These are phyloP conservation scores for Xylaria curta DNA, from an alignment of 495 filamentous ascomycete species.

Conservation along the genomic window DNA sequence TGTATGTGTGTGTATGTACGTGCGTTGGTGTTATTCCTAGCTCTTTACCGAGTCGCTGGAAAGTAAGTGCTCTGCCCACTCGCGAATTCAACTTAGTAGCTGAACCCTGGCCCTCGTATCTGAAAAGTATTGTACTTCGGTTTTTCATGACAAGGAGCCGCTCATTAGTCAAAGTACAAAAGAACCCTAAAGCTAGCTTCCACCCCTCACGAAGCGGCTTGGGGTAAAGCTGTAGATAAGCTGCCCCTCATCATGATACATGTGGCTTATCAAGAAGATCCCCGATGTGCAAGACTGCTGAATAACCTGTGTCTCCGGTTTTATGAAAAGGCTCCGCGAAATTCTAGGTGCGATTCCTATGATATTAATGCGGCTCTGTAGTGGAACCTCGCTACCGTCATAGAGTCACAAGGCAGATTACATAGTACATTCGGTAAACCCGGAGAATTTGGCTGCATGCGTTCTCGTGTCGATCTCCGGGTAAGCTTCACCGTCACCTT, in stretches of 20 bases:
- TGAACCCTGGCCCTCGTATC: background rate
- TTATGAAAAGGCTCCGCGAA: background rate
- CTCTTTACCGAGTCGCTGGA: background rate
- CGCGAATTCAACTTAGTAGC: background rate
- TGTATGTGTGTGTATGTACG: background rate
- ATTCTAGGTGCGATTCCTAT: background rate
- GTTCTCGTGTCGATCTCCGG: background rate
- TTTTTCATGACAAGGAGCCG: background rate
- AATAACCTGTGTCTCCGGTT: background rate
- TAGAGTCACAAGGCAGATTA: background rate
- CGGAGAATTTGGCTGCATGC: background rate
- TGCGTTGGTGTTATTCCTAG: background rate
- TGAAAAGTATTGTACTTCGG: background rate
- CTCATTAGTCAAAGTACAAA: background rate
- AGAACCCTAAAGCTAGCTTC: background rate
- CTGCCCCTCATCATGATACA: background rate
- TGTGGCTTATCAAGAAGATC: background rate
- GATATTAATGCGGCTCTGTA: constrained; percentile 7
- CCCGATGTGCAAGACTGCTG: too few species aligned
- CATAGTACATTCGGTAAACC: background rate
- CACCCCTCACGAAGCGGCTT: background rate
- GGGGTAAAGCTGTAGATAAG: background rate
- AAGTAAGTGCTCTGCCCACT: background rate
- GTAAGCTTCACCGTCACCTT: constrained; percentile 10
- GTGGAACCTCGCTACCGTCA: constrained; percentile 4